A percentile compares a stretch with the other conserved stretches of the same genome.
phyloP scores from a whole-genome alignment of 2,329 filamentous ascomycete species.

The Esteya vermicola region DNA sequence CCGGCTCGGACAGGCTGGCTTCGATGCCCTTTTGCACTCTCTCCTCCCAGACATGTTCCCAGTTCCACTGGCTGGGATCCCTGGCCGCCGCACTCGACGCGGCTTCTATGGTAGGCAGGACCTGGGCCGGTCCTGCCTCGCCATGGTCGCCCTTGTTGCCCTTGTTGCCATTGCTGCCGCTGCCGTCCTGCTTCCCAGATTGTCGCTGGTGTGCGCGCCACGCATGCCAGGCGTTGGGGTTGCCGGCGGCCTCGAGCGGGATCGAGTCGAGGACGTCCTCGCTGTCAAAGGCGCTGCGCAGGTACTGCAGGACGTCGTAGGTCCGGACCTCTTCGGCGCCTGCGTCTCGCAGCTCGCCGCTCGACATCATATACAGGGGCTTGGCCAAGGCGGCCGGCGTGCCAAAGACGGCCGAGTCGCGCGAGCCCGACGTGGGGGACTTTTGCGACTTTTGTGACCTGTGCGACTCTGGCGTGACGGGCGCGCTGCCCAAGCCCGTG shows the following conservation, averaged over 20 bases:
- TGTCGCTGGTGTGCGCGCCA: slow-evolving; percentile 61
- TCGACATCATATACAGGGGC: slow-evolving; percentile 25
- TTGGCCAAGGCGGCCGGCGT: slow-evolving; percentile 2
- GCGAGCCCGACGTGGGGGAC: too few relatives aligned
- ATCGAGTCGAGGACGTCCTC: slow-evolving; percentile 64
- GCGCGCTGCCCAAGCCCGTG: not conserved
- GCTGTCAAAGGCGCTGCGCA: slow-evolving; percentile 69
- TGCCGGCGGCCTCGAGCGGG: slow-evolving; percentile 69
- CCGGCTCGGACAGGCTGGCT: slow-evolving; percentile 62
- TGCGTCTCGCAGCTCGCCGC: too few relatives aligned
- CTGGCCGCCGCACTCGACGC: slow-evolving; percentile 23
- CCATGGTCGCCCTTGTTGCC: not conserved
- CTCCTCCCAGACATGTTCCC: slow-evolving; percentile 94
- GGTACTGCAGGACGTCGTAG: slow-evolving; percentile 62
- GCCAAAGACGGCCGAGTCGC: too few relatives aligned
- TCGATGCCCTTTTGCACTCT: slow-evolving; percentile 69
- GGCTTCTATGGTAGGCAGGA: not conserved
- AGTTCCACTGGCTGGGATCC: slow-evolving; percentile 60
- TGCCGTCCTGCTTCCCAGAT: slow-evolving; percentile 5
- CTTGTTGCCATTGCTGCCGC: not conserved
- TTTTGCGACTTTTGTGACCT: slow-evolving; percentile 11
- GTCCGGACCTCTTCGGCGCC: slow-evolving; percentile 34
- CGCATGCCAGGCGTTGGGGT: slow-evolving; percentile 85
- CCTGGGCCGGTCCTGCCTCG: not conserved
- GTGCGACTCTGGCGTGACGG: not conserved